phyloP scores from a whole-genome alignment of 495 filamentous ascomycete genomes.

The Schizothecium vesticola region DNA sequence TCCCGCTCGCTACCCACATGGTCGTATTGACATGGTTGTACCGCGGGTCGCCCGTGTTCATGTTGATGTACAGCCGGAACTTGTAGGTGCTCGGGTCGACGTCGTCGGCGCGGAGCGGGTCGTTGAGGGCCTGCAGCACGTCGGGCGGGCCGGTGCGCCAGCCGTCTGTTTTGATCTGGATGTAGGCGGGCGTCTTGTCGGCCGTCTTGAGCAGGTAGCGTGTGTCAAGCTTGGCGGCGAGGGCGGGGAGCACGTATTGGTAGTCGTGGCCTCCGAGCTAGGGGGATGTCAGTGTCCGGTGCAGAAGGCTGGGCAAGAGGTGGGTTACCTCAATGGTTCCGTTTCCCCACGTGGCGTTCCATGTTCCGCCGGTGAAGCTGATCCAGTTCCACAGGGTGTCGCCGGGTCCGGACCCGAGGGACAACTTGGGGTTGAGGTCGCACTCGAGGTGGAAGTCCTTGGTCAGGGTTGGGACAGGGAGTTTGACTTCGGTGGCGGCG shows the following conservation, averaged over 20 bases:
- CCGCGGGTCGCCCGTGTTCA: slow-evolving; percentile 3
- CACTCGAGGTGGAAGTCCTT: slow-evolving; percentile 12
- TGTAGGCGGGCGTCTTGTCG: slow-evolving; percentile 1
- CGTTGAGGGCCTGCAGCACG: slow-evolving; percentile 8
- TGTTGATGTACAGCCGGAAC: slow-evolving; percentile 9
- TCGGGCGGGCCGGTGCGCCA: slow-evolving; percentile 7
- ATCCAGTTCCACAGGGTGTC: slow-evolving; percentile 10
- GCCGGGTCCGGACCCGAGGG: slow-evolving; percentile 1
- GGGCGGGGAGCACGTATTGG: slow-evolving; percentile 8
- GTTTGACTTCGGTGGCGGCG: neutral
- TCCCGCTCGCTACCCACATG: slow-evolving; percentile 8
- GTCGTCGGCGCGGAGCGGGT: slow-evolving; percentile 1
- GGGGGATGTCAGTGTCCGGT: neutral
- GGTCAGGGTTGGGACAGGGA: slow-evolving; percentile 4
- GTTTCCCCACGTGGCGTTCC: slow-evolving; percentile 10
- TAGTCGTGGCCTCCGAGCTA: slow-evolving; percentile 11
- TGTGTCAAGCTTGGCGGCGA: slow-evolving; percentile 10
- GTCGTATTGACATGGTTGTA: slow-evolving; percentile 10
- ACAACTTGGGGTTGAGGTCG: slow-evolving; percentile 8
- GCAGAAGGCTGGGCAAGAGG: neutral
- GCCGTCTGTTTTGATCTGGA: slow-evolving; percentile 11
- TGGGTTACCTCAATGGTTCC: slow-evolving; percentile 3
- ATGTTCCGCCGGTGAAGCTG: slow-evolving; percentile 7
- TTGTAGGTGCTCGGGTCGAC: slow-evolving; percentile 6
- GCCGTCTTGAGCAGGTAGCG: slow-evolving; percentile 10